Evolutionary conservation across 2,329 filamentous ascomycete species (phyloP).

Genomic region (Hypomyces perniciosus): DNA sequence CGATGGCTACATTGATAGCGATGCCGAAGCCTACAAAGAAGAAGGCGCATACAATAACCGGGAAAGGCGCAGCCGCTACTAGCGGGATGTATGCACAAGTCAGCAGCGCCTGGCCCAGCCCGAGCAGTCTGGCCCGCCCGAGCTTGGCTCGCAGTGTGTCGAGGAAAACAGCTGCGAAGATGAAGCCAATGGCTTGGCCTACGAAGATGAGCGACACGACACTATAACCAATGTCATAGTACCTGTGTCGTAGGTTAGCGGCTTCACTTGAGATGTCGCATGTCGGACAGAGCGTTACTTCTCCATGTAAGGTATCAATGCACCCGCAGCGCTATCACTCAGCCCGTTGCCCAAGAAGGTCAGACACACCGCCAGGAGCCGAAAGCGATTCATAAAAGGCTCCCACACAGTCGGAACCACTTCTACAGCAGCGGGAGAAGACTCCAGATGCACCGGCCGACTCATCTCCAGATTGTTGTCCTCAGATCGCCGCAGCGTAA

Average conservation of each 20-base stretch:
- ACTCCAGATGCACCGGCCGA: slow-evolving; percentile 40
- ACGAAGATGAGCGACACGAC: slow-evolving; percentile 79
- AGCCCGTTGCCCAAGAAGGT: slow-evolving; percentile 65
- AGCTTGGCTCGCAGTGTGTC: slow-evolving; percentile 56
- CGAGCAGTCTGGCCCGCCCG: slow-evolving; percentile 60
- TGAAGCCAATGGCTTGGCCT: slow-evolving; percentile 69
- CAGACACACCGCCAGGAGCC: slow-evolving; percentile 58
- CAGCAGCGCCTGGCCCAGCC: slow-evolving; percentile 52
- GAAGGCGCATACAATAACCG: slow-evolving; percentile 60
- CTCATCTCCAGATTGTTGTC: slow-evolving; percentile 49
- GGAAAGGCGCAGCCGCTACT: slow-evolving; percentile 63
- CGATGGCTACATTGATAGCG: slow-evolving; percentile 50
- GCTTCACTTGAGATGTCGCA: too few species aligned
- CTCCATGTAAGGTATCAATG: slow-evolving; percentile 77
- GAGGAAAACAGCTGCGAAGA: slow-evolving; percentile 64
- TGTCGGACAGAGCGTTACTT: too few species aligned
- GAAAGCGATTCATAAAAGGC: slow-evolving; percentile 63
- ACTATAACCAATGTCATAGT: slow-evolving; percentile 71
- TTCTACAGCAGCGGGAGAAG: slow-evolving; percentile 33
- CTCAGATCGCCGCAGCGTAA: slow-evolving; percentile 8
- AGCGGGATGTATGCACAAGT: slow-evolving; percentile 59
- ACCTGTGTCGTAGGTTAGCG: slow-evolving; percentile 25
- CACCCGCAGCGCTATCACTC: slow-evolving; percentile 70
- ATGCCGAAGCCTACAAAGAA: slow-evolving; percentile 59
- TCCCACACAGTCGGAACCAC: slow-evolving; percentile 52